These are phyloP conservation scores for Mycena vitilis DNA, from an alignment of 768 basidiomycete genomes.

Conservation along the genomic window DNA sequence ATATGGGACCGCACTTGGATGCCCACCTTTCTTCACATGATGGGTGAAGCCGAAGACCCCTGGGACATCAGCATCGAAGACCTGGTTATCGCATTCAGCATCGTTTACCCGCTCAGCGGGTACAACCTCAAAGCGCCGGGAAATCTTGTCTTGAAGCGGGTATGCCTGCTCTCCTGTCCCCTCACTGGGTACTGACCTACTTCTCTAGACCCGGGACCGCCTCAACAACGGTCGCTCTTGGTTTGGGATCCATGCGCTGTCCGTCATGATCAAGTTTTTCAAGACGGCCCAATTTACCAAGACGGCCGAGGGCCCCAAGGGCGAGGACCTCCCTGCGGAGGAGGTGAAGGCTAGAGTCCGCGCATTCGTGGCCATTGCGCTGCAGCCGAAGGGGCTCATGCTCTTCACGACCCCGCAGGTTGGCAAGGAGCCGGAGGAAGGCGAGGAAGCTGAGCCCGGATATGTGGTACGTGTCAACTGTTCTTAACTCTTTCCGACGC, in stretches of 20 bases:
- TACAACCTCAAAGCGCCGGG: neutral
- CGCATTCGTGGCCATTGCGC: no score
- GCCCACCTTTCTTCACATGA: no score
- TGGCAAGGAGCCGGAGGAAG: no score
- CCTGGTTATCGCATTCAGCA: neutral
- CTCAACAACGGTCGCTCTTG: slow-evolving; percentile 1
- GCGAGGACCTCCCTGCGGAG: neutral
- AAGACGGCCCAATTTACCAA: neutral
- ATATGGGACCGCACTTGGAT: no score
- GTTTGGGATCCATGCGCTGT: neutral
- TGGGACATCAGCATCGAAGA: neutral
- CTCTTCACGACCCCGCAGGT: no score
- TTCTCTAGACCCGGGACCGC: neutral
- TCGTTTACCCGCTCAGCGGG: neutral
- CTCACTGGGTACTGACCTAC: neutral
- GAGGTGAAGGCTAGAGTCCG: no score
- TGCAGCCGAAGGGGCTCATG: no score
- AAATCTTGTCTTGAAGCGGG: neutral
- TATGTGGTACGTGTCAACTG: neutral
- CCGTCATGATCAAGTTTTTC: neutral
- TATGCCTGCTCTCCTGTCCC: no score
- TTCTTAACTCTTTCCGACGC: neutral
- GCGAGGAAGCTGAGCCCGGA: neutral
- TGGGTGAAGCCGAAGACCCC: no score
- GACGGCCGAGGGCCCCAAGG: neutral